These are phyloP conservation scores for Colletotrichum salicis DNA, from an alignment of 2,329 filamentous ascomycete species.

Conservation along the genomic window DNA sequence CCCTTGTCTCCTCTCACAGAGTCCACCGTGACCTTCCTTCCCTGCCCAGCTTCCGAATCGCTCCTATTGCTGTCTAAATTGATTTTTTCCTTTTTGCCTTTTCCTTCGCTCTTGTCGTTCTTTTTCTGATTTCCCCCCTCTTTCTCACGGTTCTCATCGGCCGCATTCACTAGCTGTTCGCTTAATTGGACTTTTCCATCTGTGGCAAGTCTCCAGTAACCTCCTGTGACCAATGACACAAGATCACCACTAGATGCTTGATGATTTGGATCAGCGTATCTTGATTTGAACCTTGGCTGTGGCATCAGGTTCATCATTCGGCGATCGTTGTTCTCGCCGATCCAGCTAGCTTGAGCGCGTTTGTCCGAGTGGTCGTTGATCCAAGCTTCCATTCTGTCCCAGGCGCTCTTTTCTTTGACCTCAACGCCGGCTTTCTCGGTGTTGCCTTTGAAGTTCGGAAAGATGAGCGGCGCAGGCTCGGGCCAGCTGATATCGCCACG, in stretches of 20 bases:
- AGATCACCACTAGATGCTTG: constrained; percentile 41
- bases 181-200: not conserved
- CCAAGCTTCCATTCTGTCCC: constrained; percentile 38
- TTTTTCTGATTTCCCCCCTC: not conserved
- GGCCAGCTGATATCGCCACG: constrained; percentile 54
- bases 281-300: constrained; percentile 39
- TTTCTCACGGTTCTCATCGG: constrained; percentile 18
- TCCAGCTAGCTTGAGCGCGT: constrained; percentile 38
- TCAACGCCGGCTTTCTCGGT: not conserved
- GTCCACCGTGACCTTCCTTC: too few relatives aligned
- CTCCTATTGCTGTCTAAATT: too few relatives aligned
- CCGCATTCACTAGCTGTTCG: not conserved
- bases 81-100: too few relatives aligned
- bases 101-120: too few relatives aligned
- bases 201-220: constrained; percentile 11
- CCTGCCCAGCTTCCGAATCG: too few relatives aligned
- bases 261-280: constrained; percentile 43
- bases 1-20: too few relatives aligned
- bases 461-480: constrained; percentile 60
- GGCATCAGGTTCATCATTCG: constrained; percentile 38
- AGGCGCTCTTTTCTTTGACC: constrained; percentile 34
- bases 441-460: constrained; percentile 43
- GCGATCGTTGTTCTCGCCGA: constrained; percentile 32
- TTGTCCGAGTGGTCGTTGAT: constrained; percentile 38
- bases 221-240: constrained; percentile 41